A percentile compares a stretch with the other conserved stretches of the same genome.
These are phyloP conservation scores for Tephrocybe sp. DNA, from an alignment of 768 basidiomycete genomes.

Conservation along the genomic window DNA sequence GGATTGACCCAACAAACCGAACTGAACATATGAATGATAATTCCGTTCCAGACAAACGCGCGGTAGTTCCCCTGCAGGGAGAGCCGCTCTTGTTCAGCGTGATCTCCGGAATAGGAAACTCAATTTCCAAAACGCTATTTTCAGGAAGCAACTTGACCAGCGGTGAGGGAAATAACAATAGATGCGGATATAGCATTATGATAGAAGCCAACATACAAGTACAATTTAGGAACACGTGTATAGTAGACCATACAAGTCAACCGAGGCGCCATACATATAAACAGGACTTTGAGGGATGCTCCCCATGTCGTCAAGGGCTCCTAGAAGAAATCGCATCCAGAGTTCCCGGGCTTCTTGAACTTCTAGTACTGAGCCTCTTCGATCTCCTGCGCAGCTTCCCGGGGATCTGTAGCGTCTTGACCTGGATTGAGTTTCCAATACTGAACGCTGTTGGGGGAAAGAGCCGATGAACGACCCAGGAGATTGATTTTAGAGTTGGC, in stretches of 20 bases:
- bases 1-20: too few species aligned
- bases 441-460: slow-evolving; percentile 32
- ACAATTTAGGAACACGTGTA: slow-evolving; percentile 1
- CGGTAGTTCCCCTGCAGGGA: too few species aligned
- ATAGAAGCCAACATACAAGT: background rate
- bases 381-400: slow-evolving; percentile 32
- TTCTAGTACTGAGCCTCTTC: slow-evolving; percentile 15
- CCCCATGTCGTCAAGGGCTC: background rate
- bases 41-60: too few species aligned
- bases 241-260: slow-evolving; percentile 1
- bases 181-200: background rate
- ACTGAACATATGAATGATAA: too few species aligned
- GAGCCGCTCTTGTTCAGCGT: too few species aligned
- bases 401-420: slow-evolving; percentile 42
- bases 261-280: background rate
- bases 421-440: slow-evolving; percentile 54
- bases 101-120: too few species aligned
- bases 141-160: background rate
- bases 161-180: background rate
- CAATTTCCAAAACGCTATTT: background rate
- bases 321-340: background rate
- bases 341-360: background rate
- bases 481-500: slow-evolving; percentile 6
- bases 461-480: slow-evolving; percentile 1
- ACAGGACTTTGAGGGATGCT: background rate